Conservation (phyloP, 2,329 filamentous ascomycete genomes). For the Cladosporium oxysporum region DNA sequence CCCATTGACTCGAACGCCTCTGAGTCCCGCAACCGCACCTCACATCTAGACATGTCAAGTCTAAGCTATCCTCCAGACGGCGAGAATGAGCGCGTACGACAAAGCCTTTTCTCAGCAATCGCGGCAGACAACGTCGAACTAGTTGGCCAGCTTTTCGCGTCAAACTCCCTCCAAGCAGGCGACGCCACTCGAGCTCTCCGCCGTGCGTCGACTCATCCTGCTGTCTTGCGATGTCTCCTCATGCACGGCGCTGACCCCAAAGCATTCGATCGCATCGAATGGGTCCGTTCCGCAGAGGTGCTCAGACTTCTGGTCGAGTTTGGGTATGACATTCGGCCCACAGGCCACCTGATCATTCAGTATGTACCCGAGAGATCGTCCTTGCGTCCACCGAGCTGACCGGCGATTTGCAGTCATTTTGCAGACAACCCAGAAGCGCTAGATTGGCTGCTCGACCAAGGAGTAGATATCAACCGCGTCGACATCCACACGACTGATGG, state of each 20-base stretch:
- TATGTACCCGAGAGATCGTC: background rate
- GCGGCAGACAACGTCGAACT: background rate
- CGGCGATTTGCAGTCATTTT: conserved; percentile 4
- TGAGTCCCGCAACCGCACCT: background rate
- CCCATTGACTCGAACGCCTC: background rate
- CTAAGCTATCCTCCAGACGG: background rate
- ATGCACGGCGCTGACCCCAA: background rate
- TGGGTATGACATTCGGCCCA: background rate
- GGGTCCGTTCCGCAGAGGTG: background rate
- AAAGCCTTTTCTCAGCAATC: background rate
- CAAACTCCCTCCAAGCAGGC: background rate
- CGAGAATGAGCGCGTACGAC: background rate
- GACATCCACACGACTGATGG: conserved; percentile 3
- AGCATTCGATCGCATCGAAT: background rate
- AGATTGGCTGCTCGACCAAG: conserved; percentile 19
- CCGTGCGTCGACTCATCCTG: background rate
- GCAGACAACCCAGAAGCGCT: conserved; percentile 13
- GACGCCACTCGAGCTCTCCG: background rate
- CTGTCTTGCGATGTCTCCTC: background rate
- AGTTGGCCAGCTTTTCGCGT: background rate
- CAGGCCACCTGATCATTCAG: background rate
- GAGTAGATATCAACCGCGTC: background rate
- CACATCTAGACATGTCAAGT: background rate
- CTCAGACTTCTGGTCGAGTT: background rate
- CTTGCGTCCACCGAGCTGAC: background rate